Evolutionary conservation across 345 rosid genomes (phyloP).

Genomic region (Angophora floribunda): DNA sequence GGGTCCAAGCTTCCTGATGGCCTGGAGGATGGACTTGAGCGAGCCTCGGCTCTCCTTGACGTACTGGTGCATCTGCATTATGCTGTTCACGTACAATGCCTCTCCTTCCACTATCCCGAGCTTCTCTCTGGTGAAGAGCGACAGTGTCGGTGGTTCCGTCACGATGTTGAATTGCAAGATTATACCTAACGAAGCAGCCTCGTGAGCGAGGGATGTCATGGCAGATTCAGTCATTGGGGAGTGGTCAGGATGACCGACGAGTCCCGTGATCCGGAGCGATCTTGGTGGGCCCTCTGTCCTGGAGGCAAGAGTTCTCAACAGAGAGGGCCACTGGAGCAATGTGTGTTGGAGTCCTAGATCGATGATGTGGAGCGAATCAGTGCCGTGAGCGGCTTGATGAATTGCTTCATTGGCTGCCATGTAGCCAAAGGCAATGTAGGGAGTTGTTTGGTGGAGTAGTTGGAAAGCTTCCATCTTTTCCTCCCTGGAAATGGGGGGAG

Average conservation of each 20-base stretch:
- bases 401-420: constrained; percentile 62
- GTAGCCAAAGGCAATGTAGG: constrained; percentile 53
- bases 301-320: constrained; percentile 41
- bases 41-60: constrained; percentile 57
- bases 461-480: constrained; percentile 55
- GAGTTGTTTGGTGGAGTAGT: constrained; percentile 45
- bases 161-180: constrained; percentile 17
- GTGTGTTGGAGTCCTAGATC: constrained; percentile 49
- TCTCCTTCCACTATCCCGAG: constrained; percentile 41
- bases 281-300: constrained; percentile 41
- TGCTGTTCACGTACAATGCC: constrained; percentile 33
- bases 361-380: constrained; percentile 29
- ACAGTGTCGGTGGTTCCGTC: constrained; percentile 19
- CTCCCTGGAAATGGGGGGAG: constrained; percentile 12
- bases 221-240: constrained; percentile 13
- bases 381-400: constrained; percentile 35
- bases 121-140: constrained; percentile 27
- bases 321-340: constrained; percentile 46
- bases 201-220: constrained; percentile 22
- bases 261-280: constrained; percentile 29
- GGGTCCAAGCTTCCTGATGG: constrained; percentile 47
- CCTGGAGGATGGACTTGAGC: constrained; percentile 59
- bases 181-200: constrained; percentile 30
- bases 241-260: constrained; percentile 6
- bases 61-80: constrained; percentile 52